Conservation (phyloP, 352 stramenopile genomes). For the Pythium pyrilobum region DNA sequence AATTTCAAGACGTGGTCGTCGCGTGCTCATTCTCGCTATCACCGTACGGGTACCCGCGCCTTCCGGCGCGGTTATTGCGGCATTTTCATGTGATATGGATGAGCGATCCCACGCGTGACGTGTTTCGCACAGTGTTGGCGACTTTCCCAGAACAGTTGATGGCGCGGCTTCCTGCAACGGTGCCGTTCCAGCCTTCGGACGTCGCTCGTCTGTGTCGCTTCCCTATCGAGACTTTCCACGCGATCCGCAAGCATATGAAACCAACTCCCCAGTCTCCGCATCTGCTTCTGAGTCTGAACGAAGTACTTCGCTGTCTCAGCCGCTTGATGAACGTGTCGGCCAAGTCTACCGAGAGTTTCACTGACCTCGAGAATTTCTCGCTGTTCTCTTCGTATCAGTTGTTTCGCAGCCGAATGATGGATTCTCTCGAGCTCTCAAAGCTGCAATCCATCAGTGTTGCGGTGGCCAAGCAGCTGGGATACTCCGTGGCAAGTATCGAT, state of each 20-base stretch:
- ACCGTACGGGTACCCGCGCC: constrained; percentile 29
- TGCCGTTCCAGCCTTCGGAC: constrained; percentile 3
- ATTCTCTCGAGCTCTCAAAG: constrained; percentile 6
- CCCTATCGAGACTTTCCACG: constrained; percentile 37
- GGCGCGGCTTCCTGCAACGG: constrained; percentile 12
- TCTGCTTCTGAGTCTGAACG: constrained; percentile 37
- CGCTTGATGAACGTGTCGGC: constrained; percentile 42
- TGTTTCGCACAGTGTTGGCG: constrained; percentile 34
- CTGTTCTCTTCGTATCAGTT: constrained; percentile 38
- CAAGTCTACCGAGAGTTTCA: constrained; percentile 6
- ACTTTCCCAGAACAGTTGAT: constrained; percentile 38
- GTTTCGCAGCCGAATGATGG: constrained; percentile 29
- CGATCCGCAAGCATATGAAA: constrained; percentile 20
- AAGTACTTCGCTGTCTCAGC: constrained; percentile 38
- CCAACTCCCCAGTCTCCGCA: constrained; percentile 26
- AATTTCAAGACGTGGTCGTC: constrained; percentile 46
- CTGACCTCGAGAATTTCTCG: constrained; percentile 38
- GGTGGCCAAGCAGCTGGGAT: constrained; percentile 35
- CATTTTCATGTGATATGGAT: constrained; percentile 65
- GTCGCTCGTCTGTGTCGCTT: constrained; percentile 27
- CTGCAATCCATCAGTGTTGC: constrained; percentile 15
- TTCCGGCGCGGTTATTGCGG: constrained; percentile 42
- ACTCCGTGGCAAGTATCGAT: constrained; percentile 20
- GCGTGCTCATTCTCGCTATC: constrained; percentile 47
- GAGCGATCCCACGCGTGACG: constrained; percentile 29